phyloP scores from a whole-genome alignment of 805 yeast species.

The Cyberlindnera subsufficiens region DNA sequence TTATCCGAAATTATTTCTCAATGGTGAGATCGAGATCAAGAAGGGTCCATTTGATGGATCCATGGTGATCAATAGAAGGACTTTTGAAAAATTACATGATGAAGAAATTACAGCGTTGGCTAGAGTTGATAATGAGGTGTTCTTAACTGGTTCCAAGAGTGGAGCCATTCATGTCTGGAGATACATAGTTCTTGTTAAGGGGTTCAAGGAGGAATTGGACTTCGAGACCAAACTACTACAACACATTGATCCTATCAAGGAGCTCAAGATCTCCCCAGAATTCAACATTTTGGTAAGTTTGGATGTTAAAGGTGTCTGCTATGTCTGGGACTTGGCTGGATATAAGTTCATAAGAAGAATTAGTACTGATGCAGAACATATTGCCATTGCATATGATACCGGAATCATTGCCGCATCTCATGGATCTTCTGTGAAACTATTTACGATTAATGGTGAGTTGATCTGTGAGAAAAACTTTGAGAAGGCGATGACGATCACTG shows the following conservation, averaged over 20 bases:
- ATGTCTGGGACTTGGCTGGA: conserved; percentile 60
- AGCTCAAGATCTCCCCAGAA: conserved; percentile 43
- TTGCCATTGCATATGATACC: conserved; percentile 46
- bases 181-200: conserved; percentile 12
- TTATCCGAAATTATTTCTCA: conserved; percentile 29
- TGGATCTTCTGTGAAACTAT: conserved; percentile 28
- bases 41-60: conserved; percentile 19
- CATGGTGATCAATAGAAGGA: conserved; percentile 18
- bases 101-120: conserved; percentile 24
- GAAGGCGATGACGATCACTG: conserved; percentile 16
- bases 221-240: conserved; percentile 48
- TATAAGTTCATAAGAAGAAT: conserved; percentile 41
- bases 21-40: conserved; percentile 21
- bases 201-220: conserved; percentile 27
- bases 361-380: conserved; percentile 21
- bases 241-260: conserved; percentile 42
- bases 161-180: conserved; percentile 61
- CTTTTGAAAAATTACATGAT: conserved; percentile 27
- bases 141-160: conserved; percentile 39
- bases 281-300: conserved; percentile 50
- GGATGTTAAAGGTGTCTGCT: conserved; percentile 48
- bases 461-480: conserved; percentile 23
- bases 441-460: conserved; percentile 49
- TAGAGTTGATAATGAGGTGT: conserved; percentile 19
- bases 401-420: conserved; percentile 43